A percentile compares a stretch with the other conserved stretches of the same genome.
phyloP scores from a whole-genome alignment of 768 basidiomycete species.

The Lactifluus hygrophoroides region DNA sequence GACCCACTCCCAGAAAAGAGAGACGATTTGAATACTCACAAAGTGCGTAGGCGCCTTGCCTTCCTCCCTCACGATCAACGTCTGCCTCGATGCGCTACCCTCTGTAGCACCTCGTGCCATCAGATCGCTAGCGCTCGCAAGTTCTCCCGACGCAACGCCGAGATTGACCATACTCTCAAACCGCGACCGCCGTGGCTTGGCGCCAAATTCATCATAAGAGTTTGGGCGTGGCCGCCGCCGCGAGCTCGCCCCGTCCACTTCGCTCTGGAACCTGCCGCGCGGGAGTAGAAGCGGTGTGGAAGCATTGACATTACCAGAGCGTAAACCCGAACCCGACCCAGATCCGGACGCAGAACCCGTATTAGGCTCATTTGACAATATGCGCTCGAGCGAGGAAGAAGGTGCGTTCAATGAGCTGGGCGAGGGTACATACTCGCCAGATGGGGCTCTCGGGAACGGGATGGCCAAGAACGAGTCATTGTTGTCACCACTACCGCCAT shows the following conservation, averaged over 20 bases:
- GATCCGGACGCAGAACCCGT: not conserved
- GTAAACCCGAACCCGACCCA: not conserved
- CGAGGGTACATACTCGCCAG: slow-evolving; percentile 40
- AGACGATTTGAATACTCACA: slow-evolving; percentile 40
- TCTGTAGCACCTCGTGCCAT: slow-evolving; percentile 53
- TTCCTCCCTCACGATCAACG: slow-evolving; percentile 70
- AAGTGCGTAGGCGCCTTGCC: slow-evolving; percentile 74
- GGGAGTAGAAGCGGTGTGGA: slow-evolving; percentile 32
- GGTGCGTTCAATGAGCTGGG: slow-evolving; percentile 25
- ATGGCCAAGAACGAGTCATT: slow-evolving; percentile 33
- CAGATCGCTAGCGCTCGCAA: slow-evolving; percentile 59
- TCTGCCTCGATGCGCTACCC: slow-evolving; percentile 54
- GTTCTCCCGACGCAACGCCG: slow-evolving; percentile 37
- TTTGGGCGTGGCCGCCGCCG: slow-evolving; percentile 50
- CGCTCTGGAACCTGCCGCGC: slow-evolving; percentile 67
- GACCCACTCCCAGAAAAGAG: not conserved
- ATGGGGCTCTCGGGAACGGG: slow-evolving; percentile 58
- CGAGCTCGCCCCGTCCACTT: slow-evolving; percentile 49
- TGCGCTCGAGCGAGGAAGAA: slow-evolving; percentile 8
- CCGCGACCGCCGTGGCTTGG: slow-evolving; percentile 46
- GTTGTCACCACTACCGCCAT: slow-evolving; percentile 3
- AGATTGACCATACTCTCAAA: slow-evolving; percentile 69
- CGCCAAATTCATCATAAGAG: slow-evolving; percentile 61
- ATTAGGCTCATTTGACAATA: not conserved
- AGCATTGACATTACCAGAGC: not conserved